Evolutionary conservation across 495 filamentous ascomycete species (phyloP).

Genomic region (Neurospora sp.): DNA sequence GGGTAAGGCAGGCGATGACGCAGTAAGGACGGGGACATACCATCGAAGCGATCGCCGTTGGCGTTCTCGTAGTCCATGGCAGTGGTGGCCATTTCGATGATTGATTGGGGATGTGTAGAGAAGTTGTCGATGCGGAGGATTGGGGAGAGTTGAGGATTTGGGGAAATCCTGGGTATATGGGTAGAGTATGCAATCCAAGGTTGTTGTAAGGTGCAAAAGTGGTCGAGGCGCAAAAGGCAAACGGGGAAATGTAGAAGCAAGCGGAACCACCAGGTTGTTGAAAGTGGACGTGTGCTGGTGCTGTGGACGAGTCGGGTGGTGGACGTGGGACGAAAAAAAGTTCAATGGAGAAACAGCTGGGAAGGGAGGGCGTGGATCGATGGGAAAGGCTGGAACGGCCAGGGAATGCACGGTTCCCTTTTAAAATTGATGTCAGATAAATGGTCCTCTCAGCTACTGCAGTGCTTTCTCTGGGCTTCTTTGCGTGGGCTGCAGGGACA

Average conservation of each 20-base stretch:
- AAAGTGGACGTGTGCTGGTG: not conserved
- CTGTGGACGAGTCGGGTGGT: not conserved
- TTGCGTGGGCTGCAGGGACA: not conserved
- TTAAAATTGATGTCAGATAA: not conserved
- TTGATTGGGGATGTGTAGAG: conserved; percentile 1
- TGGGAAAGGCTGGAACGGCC: not conserved
- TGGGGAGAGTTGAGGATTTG: not conserved
- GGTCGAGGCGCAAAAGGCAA: not conserved
- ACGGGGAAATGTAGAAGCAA: not conserved
- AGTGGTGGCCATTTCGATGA: conserved; percentile 39
- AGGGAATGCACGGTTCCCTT: not conserved
- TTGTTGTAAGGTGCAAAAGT: not conserved
- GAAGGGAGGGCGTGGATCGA: not conserved
- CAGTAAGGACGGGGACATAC: conserved; percentile 39
- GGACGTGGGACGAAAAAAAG: not conserved
- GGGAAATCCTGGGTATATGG: conserved; percentile 11
- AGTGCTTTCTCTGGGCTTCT: not conserved
- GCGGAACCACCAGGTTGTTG: not conserved
- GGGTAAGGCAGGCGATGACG: not conserved
- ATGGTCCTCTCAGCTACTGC: not conserved
- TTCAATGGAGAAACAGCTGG: not conserved
- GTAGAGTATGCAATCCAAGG: conserved; percentile 1
- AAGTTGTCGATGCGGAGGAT: not conserved
- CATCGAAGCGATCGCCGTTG: conserved; percentile 70
- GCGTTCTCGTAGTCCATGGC: conserved; percentile 81